Percentiles rank a stretch among this genome's conserved stretches.
phyloP scores from a whole-genome alignment of 2,329 filamentous ascomycete genomes.

The Sphaerostilbella broomeana region DNA sequence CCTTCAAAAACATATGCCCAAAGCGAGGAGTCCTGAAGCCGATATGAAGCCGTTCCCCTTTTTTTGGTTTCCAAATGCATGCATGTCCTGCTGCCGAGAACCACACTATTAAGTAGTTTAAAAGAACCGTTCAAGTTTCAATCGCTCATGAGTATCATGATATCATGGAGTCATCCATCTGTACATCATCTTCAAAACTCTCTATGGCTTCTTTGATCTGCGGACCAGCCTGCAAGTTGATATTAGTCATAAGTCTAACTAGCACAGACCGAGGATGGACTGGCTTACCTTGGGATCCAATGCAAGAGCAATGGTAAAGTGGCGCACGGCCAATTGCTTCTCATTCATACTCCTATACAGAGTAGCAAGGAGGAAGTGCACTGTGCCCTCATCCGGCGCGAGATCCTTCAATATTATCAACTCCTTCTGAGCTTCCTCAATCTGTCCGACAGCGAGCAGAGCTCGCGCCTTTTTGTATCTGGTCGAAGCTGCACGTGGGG shows the following conservation, averaged over 20 bases:
- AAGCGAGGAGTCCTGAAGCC: slow-evolving; percentile 3
- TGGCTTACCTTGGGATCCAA: slow-evolving; percentile 83
- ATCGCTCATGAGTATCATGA: slow-evolving; percentile 36
- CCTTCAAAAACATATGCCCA: slow-evolving; percentile 5
- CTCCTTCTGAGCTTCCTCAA: slow-evolving; percentile 70
- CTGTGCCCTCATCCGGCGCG: slow-evolving; percentile 89
- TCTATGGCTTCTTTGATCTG: slow-evolving; percentile 98
- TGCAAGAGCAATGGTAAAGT: slow-evolving; percentile 92
- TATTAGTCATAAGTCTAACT: background rate
- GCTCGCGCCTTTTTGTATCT: slow-evolving; percentile 90
- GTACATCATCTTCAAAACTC: slow-evolving; percentile 73
- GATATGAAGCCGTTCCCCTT: background rate
- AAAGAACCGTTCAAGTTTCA: slow-evolving; percentile 8
- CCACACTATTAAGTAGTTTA: slow-evolving; percentile 5
- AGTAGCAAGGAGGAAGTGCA: slow-evolving; percentile 89
- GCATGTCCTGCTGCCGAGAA: slow-evolving; percentile 4
- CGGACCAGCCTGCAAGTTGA: slow-evolving; percentile 65
- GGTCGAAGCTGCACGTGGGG: slow-evolving; percentile 73
- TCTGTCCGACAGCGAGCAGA: slow-evolving; percentile 66
- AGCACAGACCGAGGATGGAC: background rate
- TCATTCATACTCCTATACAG: slow-evolving; percentile 68
- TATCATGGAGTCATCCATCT: slow-evolving; percentile 61
- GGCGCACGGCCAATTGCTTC: slow-evolving; percentile 74
- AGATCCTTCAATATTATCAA: slow-evolving; percentile 83
- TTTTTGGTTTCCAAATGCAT: slow-evolving; percentile 1